Percentiles rank a stretch among this genome's conserved stretches.
Conservation (phyloP, 1,284 basidiomycete species). For the Tilletia caries region DNA sequence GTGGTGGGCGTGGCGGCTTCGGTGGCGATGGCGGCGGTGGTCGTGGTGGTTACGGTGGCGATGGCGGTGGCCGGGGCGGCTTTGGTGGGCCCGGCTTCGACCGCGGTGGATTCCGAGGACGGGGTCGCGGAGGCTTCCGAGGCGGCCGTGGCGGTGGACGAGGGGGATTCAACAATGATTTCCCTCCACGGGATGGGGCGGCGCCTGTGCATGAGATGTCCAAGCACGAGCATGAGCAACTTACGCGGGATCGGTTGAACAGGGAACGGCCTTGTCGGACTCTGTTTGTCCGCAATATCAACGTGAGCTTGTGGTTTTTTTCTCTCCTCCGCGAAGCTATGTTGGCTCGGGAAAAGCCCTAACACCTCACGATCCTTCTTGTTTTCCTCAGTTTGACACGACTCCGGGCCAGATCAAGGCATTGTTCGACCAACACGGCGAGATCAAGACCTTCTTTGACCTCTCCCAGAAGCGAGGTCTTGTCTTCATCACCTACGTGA, state of each 20-base stretch:
- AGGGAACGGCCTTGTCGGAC: constrained; percentile 90
- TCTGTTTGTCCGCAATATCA: constrained; percentile 92
- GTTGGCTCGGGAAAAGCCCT: no score
- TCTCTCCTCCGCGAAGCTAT: neutral
- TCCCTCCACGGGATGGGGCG: neutral
- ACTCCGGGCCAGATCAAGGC: constrained; percentile 75
- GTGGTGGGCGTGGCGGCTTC: constrained; percentile 4
- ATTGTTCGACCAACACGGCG: constrained; percentile 84
- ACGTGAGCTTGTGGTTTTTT: constrained; percentile 61
- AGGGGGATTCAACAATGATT: neutral
- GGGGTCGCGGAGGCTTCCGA: constrained; percentile 9
- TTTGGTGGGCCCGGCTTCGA: neutral
- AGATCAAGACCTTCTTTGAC: constrained; percentile 95
- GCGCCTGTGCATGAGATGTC: constrained; percentile 11
- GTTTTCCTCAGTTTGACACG: constrained; percentile 68
- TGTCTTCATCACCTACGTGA: constrained; percentile 84
- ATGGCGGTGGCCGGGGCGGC: neutral
- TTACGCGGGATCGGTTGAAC: constrained; percentile 83
- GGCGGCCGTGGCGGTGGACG: neutral
- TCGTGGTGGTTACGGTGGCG: neutral
- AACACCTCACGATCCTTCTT: no score
- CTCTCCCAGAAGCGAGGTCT: constrained; percentile 87
- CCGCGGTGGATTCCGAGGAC: neutral
- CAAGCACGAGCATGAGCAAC: constrained; percentile 64
- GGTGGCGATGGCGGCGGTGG: neutral